Conservation (phyloP, 306 rosid genomes). For the Inga oerstediana region DNA sequence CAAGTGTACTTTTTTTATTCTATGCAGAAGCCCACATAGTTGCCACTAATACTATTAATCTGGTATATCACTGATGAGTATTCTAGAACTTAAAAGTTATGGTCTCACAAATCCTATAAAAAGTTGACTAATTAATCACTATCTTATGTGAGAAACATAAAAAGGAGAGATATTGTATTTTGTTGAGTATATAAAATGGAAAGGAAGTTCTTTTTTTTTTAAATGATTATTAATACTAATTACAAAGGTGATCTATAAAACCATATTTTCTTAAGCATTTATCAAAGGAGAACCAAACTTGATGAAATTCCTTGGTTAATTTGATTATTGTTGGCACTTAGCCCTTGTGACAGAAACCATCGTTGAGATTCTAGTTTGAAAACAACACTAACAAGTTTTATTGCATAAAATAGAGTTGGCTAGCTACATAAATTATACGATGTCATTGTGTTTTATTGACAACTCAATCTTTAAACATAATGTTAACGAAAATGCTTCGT, state of each 20-base stretch:
- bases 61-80: not conserved
- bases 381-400: no score
- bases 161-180: not conserved
- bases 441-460: no score
- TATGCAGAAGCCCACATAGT: no score
- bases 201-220: no score
- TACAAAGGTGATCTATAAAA: not conserved
- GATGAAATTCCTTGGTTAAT: not conserved
- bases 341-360: not conserved
- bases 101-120: not conserved
- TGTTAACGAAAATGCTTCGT: no score
- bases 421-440: no score
- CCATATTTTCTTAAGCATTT: not conserved
- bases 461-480: no score
- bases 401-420: no score
- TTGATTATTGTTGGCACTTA: not conserved
- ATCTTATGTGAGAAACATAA: not conserved
- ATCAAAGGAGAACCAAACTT: not conserved
- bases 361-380: not conserved
- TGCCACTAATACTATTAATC: not conserved
- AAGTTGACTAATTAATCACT: not conserved
- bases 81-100: not conserved
- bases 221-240: not conserved
- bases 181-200: not conserved
- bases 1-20: not conserved